A percentile compares a stretch with the other conserved stretches of the same genome.
Conservation (phyloP, 1,284 basidiomycete genomes). For the Mrakiaceae sp. region DNA sequence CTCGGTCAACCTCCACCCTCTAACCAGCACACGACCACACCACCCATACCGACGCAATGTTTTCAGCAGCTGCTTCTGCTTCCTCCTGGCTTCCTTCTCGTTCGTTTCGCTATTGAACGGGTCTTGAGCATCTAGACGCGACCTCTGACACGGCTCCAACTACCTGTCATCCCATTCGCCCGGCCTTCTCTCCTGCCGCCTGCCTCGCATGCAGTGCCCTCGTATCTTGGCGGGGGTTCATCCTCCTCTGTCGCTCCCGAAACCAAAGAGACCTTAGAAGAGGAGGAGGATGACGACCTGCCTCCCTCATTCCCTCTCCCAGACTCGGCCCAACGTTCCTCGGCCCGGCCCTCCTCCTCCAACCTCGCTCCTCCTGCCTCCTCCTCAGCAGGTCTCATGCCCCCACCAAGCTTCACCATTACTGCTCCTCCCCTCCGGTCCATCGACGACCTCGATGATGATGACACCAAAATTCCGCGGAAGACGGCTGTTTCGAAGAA, state of each 20-base stretch:
- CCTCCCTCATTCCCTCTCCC: slow-evolving; percentile 75
- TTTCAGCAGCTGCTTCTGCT: no score
- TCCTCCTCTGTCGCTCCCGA: neutral
- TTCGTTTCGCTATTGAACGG: no score
- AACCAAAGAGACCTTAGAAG: slow-evolving; percentile 28
- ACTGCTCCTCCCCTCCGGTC: slow-evolving; percentile 41
- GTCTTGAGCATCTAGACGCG: no score
- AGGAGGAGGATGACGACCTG: slow-evolving; percentile 43
- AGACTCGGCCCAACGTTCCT: slow-evolving; percentile 66
- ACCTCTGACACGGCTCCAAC: no score
- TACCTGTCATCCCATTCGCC: no score
- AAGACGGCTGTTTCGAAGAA: slow-evolving; percentile 36
- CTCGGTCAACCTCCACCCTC: no score
- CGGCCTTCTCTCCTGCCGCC: no score
- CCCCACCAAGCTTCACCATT: slow-evolving; percentile 22
- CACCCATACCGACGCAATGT: no score
- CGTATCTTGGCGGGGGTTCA: no score
- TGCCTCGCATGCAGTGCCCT: no score
- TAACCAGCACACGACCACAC: no score
- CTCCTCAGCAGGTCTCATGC: neutral
- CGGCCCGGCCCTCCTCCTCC: slow-evolving; percentile 30
- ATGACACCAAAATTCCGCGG: slow-evolving; percentile 31
- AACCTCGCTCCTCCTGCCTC: slow-evolving; percentile 19
- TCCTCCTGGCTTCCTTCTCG: no score
- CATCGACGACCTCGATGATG: slow-evolving; percentile 43